These are phyloP conservation scores for Lactifluus rugatus DNA, from an alignment of 768 basidiomycete species.

Conservation along the genomic window DNA sequence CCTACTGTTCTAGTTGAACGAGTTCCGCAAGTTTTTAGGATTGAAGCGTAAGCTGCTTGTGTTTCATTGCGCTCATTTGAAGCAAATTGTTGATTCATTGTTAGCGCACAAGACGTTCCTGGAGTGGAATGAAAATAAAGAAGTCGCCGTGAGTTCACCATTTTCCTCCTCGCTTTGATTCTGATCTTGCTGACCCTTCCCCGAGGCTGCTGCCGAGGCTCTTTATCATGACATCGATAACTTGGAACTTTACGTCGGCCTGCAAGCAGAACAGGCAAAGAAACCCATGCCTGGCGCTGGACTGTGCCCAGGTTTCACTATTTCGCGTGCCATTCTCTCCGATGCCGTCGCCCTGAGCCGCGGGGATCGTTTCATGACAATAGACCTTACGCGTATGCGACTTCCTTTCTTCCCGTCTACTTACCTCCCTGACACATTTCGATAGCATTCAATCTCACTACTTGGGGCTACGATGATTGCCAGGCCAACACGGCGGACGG, in stretches of 20 bases:
- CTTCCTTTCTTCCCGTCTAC: neutral
- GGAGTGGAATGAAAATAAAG: conserved; percentile 30
- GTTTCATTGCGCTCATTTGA: neutral
- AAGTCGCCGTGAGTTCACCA: conserved; percentile 20
- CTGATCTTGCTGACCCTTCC: neutral
- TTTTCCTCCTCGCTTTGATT: neutral
- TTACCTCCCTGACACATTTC: neutral
- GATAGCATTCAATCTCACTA: conserved; percentile 60
- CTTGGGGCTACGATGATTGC: conserved; percentile 73
- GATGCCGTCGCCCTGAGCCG: conserved; percentile 69
- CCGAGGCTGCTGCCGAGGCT: conserved; percentile 48
- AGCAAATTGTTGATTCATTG: neutral
- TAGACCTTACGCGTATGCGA: conserved; percentile 62
- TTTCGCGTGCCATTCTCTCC: conserved; percentile 73
- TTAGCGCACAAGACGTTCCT: conserved; percentile 19
- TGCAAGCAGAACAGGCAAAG: conserved; percentile 59
- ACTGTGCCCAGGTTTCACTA: conserved; percentile 74
- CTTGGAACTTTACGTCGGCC: conserved; percentile 58
- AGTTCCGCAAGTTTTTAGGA: conserved; percentile 48
- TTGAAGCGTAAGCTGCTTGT: conserved; percentile 41
- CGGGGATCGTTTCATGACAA: conserved; percentile 72
- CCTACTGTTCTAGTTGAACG: conserved; percentile 16
- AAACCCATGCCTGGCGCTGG: conserved; percentile 56
- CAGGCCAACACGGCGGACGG: conserved; percentile 55
- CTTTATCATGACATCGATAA: conserved; percentile 69